These are phyloP conservation scores for Chalara sp. DNA, from an alignment of 2,329 filamentous ascomycete genomes.

Conservation along the genomic window DNA sequence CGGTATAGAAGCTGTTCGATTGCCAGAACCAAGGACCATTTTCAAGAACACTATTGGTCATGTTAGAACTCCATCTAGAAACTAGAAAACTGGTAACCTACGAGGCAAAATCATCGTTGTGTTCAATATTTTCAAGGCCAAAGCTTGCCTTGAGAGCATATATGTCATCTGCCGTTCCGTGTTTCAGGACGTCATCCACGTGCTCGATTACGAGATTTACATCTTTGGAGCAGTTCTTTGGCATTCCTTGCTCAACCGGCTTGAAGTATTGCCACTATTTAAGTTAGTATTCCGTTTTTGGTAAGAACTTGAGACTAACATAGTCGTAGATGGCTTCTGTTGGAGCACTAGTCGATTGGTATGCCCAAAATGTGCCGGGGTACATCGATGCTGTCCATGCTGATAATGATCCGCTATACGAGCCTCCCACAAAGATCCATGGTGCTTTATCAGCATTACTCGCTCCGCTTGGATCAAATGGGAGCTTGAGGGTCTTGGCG, in stretches of 20 bases:
- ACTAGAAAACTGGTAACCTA: slow-evolving; percentile 8
- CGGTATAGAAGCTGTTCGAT: slow-evolving; percentile 39
- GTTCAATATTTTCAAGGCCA: slow-evolving; percentile 40
- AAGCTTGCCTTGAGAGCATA: slow-evolving; percentile 44
- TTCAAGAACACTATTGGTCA: slow-evolving; percentile 35
- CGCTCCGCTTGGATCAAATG: slow-evolving; percentile 41
- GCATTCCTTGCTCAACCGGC: slow-evolving; percentile 50
- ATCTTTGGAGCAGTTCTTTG: slow-evolving; percentile 49
- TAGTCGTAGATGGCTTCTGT: slow-evolving; percentile 50
- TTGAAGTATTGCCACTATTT: slow-evolving; percentile 48
- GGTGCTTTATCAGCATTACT: slow-evolving; percentile 46
- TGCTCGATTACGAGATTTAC: slow-evolving; percentile 44
- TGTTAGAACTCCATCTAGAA: slow-evolving; percentile 2
- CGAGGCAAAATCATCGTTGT: slow-evolving; percentile 31
- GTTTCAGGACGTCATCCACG: slow-evolving; percentile 41
- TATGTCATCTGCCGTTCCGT: slow-evolving; percentile 35
- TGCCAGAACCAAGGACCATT: slow-evolving; percentile 55
- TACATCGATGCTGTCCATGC: slow-evolving; percentile 47
- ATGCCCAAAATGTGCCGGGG: slow-evolving; percentile 54
- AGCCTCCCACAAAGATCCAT: slow-evolving; percentile 50
- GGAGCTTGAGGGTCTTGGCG: slow-evolving; percentile 43
- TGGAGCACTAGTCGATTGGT: slow-evolving; percentile 48
- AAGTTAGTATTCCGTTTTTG: neutral
- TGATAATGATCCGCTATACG: slow-evolving; percentile 48
- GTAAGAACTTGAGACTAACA: slow-evolving; percentile 18